These are phyloP conservation scores for Scorias spongiosa DNA, from an alignment of 2,329 filamentous ascomycete genomes.

Conservation along the genomic window DNA sequence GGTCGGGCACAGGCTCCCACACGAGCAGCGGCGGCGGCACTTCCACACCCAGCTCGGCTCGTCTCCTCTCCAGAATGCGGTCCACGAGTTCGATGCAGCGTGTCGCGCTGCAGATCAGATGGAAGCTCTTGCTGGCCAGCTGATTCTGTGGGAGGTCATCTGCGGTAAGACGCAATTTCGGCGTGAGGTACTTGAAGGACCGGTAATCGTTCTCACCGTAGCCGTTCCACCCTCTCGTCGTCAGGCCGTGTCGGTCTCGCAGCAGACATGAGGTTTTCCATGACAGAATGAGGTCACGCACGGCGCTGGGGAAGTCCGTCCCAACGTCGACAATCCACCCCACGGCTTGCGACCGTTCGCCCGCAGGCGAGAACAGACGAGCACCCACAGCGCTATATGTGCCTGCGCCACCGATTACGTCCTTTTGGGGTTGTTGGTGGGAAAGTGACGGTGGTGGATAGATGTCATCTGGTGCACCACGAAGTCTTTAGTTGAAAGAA, in stretches of 20 bases:
- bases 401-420: constrained; percentile 79
- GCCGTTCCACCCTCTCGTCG: constrained; percentile 85
- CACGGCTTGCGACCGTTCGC: constrained; percentile 46
- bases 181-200: constrained; percentile 72
- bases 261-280: constrained; percentile 67
- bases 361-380: constrained; percentile 68
- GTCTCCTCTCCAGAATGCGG: constrained; percentile 46
- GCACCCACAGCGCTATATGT: constrained; percentile 79
- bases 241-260: constrained; percentile 53
- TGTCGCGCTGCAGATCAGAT: constrained; percentile 68
- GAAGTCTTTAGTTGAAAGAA: not conserved
- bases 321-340: constrained; percentile 89
- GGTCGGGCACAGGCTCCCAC: constrained; percentile 90
- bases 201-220: constrained; percentile 45
- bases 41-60: constrained; percentile 14
- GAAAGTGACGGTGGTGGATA: constrained; percentile 60
- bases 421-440: constrained; percentile 38
- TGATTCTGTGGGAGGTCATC: constrained; percentile 51
- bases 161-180: constrained; percentile 67
- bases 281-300: constrained; percentile 48
- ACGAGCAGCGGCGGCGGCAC: constrained; percentile 50
- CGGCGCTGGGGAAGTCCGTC: constrained; percentile 61
- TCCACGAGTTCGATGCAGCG: constrained; percentile 63
- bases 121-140: constrained; percentile 61
- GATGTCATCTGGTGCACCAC: constrained; percentile 58